phyloP scores from a whole-genome alignment of 1,284 basidiomycete species.

The Boletus sp. region DNA sequence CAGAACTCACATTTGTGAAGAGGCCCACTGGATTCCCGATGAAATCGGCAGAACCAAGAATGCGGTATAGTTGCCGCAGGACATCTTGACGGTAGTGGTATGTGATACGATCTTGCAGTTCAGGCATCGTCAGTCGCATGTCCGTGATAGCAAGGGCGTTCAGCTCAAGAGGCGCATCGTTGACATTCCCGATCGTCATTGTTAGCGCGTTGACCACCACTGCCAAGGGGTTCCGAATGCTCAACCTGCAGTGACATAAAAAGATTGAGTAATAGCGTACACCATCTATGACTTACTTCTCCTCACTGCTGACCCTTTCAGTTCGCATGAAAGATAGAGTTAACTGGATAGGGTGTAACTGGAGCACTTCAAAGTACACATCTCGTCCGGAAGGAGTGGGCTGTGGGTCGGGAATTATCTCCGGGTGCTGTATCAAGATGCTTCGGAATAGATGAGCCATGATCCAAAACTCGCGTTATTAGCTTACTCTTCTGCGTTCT shows the following conservation, averaged over 20 bases:
- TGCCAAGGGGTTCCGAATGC: slow-evolving; percentile 88
- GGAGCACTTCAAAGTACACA: slow-evolving; percentile 96
- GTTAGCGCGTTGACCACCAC: slow-evolving; percentile 93
- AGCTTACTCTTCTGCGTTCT: slow-evolving; percentile 69
- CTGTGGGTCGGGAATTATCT: slow-evolving; percentile 78
- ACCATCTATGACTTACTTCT: slow-evolving; percentile 61
- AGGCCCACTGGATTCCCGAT: slow-evolving; percentile 91
- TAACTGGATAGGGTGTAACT: slow-evolving; percentile 91
- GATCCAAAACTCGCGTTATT: neutral
- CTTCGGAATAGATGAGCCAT: slow-evolving; percentile 40
- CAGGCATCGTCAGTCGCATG: slow-evolving; percentile 82
- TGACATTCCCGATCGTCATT: slow-evolving; percentile 97
- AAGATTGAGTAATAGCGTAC: slow-evolving; percentile 2
- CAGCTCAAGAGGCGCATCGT: slow-evolving; percentile 93
- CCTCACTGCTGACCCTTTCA: slow-evolving; percentile 88
- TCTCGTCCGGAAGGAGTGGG: slow-evolving; percentile 65
- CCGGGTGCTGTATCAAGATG: slow-evolving; percentile 72
- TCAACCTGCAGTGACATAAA: slow-evolving; percentile 47
- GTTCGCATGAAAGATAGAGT: slow-evolving; percentile 97
- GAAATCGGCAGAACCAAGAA: slow-evolving; percentile 96
- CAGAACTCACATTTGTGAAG: slow-evolving; percentile 98
- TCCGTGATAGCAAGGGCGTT: slow-evolving; percentile 96
- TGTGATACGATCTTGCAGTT: slow-evolving; percentile 80
- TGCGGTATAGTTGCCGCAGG: slow-evolving; percentile 90
- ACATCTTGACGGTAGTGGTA: slow-evolving; percentile 96